A percentile compares a stretch with the other conserved stretches of the same genome.
These are phyloP conservation scores for Phytophthora niederhauseri DNA, from an alignment of 352 stramenopile genomes.

Conservation along the genomic window DNA sequence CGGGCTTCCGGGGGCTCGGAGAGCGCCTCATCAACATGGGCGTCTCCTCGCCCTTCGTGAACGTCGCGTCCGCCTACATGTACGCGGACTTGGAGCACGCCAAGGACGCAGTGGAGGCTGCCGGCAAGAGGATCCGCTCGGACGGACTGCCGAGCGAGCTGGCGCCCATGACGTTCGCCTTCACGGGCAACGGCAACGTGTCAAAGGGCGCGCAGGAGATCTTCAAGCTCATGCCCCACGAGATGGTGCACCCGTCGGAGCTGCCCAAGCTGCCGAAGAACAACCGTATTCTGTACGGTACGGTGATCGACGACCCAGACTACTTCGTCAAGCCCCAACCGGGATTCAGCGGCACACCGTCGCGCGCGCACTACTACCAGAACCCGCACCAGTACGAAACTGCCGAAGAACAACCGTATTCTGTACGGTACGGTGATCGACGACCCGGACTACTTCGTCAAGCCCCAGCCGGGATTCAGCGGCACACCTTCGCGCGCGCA, in stretches of 20 bases:
- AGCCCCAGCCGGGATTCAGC: conserved; percentile 40
- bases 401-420: conserved; percentile 66
- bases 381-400: conserved; percentile 88
- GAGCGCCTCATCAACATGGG: conserved; percentile 93
- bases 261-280: conserved; percentile 72
- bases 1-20: conserved; percentile 93
- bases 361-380: conserved; percentile 90
- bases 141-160: conserved; percentile 85
- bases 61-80: conserved; percentile 94
- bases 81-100: conserved; percentile 92
- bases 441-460: conserved; percentile 69
- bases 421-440: conserved; percentile 87
- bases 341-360: conserved; percentile 18
- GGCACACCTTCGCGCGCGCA: conserved; percentile 59
- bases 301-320: conserved; percentile 70
- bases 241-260: conserved; percentile 92
- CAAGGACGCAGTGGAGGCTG: conserved; percentile 81
- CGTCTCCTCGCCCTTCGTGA: conserved; percentile 95
- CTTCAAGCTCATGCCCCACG: conserved; percentile 94
- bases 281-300: conserved; percentile 77
- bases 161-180: conserved; percentile 90
- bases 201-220: conserved; percentile 95
- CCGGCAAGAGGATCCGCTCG: conserved; percentile 81
- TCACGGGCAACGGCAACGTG: conserved; percentile 96
- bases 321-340: conserved; percentile 72